Base-by-base conservation (phyloP, 352 stramenopile species). In the Pythium monospermum region DNA sequence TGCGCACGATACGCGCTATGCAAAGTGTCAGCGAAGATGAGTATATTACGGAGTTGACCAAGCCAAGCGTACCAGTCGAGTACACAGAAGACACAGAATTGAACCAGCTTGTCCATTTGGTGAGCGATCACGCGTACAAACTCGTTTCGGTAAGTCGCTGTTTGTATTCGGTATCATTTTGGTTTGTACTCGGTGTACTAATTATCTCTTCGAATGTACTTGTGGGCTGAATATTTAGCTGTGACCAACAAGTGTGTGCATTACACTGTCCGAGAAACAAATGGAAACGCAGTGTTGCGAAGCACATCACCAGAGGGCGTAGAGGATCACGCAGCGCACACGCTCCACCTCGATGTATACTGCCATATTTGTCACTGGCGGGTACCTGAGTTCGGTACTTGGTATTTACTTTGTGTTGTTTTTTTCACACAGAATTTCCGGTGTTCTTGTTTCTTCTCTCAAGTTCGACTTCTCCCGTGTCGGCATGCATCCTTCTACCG, bases 51-150 rank as follows among this genome's bases (percentile, higher is more conserved):
- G 23, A 30, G 11, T 26, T 70, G 6, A 33, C 58, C 32, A 61
- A 60, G 21, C 28, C 12, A 53, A 35, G 32, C 32, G 36, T 35
- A 19, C 11, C 32, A 6, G 10, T 53, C 23, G 19, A 13, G 2
- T 33, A 38, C 13, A 56, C 51, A 3, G 64, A 66, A 23, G 56
- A 66, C 30, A 6, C 0, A 1, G 49, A 73, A 35, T 51, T 66
- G 52, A 15, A 40, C 2, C 40, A 49, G 18, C 10, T 67, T 0
- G 16, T 43, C 0, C 60, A 69, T 10, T 21, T 58, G 13, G 33
- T 68, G 16, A 69, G 57, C 25, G 39, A 69, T 6, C 53, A 70
- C 36, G 63, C 50, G 2, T 64, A 46, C 18, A 42, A 61, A 8
- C 33, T 71, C 7, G 30, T 71, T 0, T 35, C 15, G 40, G 50